These are phyloP conservation scores for Penicillium frequentans DNA, from an alignment of 2,329 filamentous ascomycete genomes.

Conservation along the genomic window DNA sequence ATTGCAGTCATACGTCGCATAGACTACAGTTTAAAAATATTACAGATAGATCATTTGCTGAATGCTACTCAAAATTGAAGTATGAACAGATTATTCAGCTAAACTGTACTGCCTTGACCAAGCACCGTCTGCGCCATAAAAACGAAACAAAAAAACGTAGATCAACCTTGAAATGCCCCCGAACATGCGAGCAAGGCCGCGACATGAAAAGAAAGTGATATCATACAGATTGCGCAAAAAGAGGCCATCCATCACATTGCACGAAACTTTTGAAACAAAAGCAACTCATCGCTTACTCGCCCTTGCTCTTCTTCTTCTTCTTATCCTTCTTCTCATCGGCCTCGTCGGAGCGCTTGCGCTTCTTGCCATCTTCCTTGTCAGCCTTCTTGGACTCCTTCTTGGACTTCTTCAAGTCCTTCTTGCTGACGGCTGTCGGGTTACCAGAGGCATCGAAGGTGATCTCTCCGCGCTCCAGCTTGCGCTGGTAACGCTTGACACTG, in stretches of 20 bases:
- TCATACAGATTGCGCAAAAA: constrained; percentile 42
- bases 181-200: constrained; percentile 27
- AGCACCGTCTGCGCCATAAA: constrained; percentile 29
- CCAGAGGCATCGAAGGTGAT: constrained; percentile 67
- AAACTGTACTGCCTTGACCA: constrained; percentile 33
- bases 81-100: constrained; percentile 31
- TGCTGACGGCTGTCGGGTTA: constrained; percentile 66
- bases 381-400: constrained; percentile 64
- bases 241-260: constrained; percentile 27
- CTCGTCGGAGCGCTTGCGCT: constrained; percentile 63
- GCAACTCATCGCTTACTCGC: constrained; percentile 56
- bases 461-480: constrained; percentile 74
- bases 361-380: constrained; percentile 63
- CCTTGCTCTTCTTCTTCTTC: constrained; percentile 50
- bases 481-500: constrained; percentile 73
- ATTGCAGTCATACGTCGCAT: not conserved
- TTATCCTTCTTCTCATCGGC: constrained; percentile 54
- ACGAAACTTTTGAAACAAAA: constrained; percentile 43
- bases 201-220: constrained; percentile 37
- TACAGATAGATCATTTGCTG: not conserved
- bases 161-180: constrained; percentile 26
- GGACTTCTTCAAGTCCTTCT: constrained; percentile 74
- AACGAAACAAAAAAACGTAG: constrained; percentile 27
- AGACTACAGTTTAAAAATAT: not conserved
- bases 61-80: constrained; percentile 4